Evolutionary conservation across 306 rosid species (phyloP), one percentile per base, ranked within the genome.

Genomic region (Medicago lupulina): DNA sequence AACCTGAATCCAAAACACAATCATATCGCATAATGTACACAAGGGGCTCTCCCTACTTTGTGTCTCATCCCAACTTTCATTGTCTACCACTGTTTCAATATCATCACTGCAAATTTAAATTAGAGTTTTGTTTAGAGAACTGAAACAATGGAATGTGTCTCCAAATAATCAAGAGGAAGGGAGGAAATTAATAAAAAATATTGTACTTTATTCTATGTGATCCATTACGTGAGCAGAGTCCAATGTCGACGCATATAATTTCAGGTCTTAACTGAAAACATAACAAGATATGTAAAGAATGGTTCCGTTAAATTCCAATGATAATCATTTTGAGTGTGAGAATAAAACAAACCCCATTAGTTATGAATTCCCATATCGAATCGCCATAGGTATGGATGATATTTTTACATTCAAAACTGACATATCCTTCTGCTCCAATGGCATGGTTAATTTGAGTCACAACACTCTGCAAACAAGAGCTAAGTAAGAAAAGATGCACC

Each of bases 381-480:
- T 83, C 87, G 3, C 89, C 92, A 15, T 90, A 90, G 69, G 81
- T 79, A 47, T 76, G 80, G 67, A 88, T 74, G 9, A 90, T 76
- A 80, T 55, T 84, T 84, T 88, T 90, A 82, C 96, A 90, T 86
- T 90, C 92, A 81, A 74, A 81, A 73, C 86, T 90, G 23, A 79
- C 86, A 58, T 80, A 68, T 41, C 95, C 92, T 71, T 85, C 86
- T 59, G 92, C 95, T 81, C 95, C 95, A 68, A 86, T 90, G 81
- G 90, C 92, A 83, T 87, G 92, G 84, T 90, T 87, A 65, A 90
- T 90, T 82, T 90, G 92, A 81, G 92, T 59, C 76, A 90, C 89
- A 46, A 86, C 70, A 74, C 84, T 60, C 95, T 90, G 63, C 60
- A 73, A 80, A 68, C 73, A 66, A 65, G 65, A 75, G 65, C 66